These are phyloP conservation scores for Psilocybe subaeruginosa DNA, from an alignment of 768 basidiomycete species.

Conservation along the genomic window DNA sequence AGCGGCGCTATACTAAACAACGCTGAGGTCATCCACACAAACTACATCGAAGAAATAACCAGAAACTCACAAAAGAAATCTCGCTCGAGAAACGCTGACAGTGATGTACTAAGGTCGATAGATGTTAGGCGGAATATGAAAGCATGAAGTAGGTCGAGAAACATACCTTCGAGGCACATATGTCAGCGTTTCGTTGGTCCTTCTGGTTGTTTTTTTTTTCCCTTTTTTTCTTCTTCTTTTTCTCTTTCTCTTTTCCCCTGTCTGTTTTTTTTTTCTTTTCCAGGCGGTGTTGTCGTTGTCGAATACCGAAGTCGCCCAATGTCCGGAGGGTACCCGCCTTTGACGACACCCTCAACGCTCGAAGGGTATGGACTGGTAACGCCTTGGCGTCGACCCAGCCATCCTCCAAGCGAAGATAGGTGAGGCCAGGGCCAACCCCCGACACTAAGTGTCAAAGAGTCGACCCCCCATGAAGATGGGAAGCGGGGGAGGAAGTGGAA, in stretches of 20 bases:
- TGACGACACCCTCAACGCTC: not conserved
- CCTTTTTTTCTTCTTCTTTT: too few relatives aligned
- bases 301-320: not conserved
- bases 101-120: not conserved
- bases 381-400: not conserved
- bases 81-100: not conserved
- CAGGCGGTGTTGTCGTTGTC: not conserved
- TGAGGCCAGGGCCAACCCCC: not conserved
- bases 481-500: not conserved
- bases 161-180: not conserved
- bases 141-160: not conserved
- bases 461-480: not conserved
- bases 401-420: not conserved
- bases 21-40: too few relatives aligned
- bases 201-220: too few relatives aligned
- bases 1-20: too few relatives aligned
- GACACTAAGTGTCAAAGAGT: not conserved
- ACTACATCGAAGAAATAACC: too few relatives aligned
- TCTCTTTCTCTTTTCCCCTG: too few relatives aligned
- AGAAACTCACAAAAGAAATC: too few relatives aligned
- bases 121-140: not conserved
- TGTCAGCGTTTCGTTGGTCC: not conserved
- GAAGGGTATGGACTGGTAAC: not conserved
- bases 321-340: not conserved
- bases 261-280: not conserved